Conservation (phyloP, 139 green algal species). For the Closterium sp. region DNA sequence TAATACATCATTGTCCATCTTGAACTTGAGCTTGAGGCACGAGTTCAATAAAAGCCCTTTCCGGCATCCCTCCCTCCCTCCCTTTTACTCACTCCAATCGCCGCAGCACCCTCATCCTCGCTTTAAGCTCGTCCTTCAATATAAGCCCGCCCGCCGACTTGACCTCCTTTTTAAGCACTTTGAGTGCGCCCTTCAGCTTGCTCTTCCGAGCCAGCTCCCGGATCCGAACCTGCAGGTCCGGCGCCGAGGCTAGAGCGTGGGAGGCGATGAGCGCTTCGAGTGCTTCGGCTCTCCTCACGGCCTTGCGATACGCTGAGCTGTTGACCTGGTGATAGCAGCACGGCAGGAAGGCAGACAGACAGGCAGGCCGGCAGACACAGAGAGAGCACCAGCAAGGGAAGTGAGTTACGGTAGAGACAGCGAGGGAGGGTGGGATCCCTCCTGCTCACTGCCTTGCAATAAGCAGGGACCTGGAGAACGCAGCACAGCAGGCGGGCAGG, state of each 20-base stretch:
- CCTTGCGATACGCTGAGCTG: constrained; percentile 36
- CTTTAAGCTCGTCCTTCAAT: constrained; percentile 58
- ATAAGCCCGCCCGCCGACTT: constrained; percentile 22
- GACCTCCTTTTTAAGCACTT: constrained; percentile 21
- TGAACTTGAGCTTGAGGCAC: no score
- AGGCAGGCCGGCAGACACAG: no score
- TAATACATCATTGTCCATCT: no score
- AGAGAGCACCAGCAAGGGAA: no score
- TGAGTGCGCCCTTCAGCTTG: constrained; percentile 8
- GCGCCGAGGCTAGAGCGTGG: constrained; percentile 7
- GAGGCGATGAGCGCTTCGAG: constrained; percentile 33
- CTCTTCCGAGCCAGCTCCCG: constrained; percentile 12
- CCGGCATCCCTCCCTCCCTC: background rate
- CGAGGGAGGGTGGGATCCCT: no score
- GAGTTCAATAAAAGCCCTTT: background rate
- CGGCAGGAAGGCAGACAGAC: background rate
- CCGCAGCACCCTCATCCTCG: constrained; percentile 67
- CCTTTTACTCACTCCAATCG: constrained; percentile 67
- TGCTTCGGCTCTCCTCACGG: constrained; percentile 46
- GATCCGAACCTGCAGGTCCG: constrained; percentile 8
- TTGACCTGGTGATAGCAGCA: constrained; percentile 24
- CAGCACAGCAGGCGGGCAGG: no score
- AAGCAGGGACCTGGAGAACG: no score
- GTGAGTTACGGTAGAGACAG: no score
- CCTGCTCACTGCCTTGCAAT: no score